phyloP scores from a whole-genome alignment of 2,329 filamentous ascomycete species.

The Sphaerulina vaccinii region DNA sequence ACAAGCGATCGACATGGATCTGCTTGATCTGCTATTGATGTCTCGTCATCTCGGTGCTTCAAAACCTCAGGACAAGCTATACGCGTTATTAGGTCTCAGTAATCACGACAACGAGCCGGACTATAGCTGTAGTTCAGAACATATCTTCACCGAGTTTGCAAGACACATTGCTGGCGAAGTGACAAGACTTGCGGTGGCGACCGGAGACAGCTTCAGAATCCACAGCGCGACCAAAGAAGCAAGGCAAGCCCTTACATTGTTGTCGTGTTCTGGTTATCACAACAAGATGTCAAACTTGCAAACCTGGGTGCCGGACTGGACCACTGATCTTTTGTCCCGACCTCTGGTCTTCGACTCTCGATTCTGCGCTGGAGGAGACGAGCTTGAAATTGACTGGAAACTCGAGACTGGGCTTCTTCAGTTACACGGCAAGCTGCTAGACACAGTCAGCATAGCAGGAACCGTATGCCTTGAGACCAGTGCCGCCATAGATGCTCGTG shows the following conservation, averaged over 20 bases:
- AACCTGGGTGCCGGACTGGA: constrained; percentile 34
- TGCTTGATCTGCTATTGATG: constrained; percentile 34
- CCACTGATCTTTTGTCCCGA: constrained; percentile 25
- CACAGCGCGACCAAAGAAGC: constrained; percentile 21
- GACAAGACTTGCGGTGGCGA: constrained; percentile 14
- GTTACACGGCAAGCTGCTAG: constrained; percentile 32
- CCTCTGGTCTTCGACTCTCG: constrained; percentile 31
- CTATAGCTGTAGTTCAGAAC: constrained; percentile 29
- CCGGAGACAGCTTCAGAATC: constrained; percentile 13
- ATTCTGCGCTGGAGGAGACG: constrained; percentile 29
- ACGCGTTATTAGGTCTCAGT: constrained; percentile 27
- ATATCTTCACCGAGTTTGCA: constrained; percentile 35
- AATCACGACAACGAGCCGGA: constrained; percentile 31
- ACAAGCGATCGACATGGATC: constrained; percentile 24
- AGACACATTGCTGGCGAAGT: constrained; percentile 29
- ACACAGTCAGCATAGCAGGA: constrained; percentile 29
- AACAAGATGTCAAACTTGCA: constrained; percentile 28
- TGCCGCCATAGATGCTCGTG: neutral
- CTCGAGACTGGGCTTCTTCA: constrained; percentile 27
- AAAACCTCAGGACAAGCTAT: constrained; percentile 32
- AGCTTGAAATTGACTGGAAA: constrained; percentile 32
- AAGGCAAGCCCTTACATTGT: constrained; percentile 28
- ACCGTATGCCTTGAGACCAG: neutral
- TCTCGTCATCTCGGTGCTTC: constrained; percentile 31
- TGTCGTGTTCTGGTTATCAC: constrained; percentile 33